Evolutionary conservation across 306 rosid species (phyloP), one percentile per base, ranked within the genome.

Genomic region (Trifolium dubium): DNA sequence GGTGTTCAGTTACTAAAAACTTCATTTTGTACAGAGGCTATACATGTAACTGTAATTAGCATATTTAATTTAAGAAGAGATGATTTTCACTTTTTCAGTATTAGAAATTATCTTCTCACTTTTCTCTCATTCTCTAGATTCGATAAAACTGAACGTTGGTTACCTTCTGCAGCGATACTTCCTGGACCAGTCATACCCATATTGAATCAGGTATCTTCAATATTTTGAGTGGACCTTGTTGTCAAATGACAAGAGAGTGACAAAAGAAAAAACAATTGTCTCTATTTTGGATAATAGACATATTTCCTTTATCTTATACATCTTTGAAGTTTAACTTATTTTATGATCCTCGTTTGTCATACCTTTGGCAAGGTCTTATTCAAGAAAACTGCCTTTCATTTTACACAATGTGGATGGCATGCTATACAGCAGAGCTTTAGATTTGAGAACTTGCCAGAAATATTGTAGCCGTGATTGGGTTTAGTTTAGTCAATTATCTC

Each of bases 101-200:
- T 37, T 44, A 12, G 55, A 11, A 66, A 66, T 11, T 18, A 41
- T 66, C 34, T 13, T 19, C 54, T 66, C 54, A 23, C 37, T 23
- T 64, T 41, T 65, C 54, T 31, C 65, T 31, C 43, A 31, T 12
- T 60, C 18, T 43, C 37, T 66, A 66, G 71, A 66, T 66, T 66
- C 71, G 9, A 66, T 44, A 44, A 18, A 69, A 76, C 79, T 88
- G 83, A 87, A 86, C 79, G 76, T 83, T 86, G 72, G 73, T 81
- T 79, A 68, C 85, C 66, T 72, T 90, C 85, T 62, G 91, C 97
- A 93, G 97, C 97, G 72, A 66, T 90, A 87, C 97, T 93, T 72
- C 98, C 98, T 28, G 98, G 98, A 83, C 98, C 98, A 46, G 92
- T 89, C 77, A 87, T 93, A 87, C 98, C 98, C 46, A 84, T 93